Evolutionary conservation across 441 rosid genomes (phyloP), one percentile per base, ranked within the genome.

Genomic region (Aquilaria agallochum): DNA sequence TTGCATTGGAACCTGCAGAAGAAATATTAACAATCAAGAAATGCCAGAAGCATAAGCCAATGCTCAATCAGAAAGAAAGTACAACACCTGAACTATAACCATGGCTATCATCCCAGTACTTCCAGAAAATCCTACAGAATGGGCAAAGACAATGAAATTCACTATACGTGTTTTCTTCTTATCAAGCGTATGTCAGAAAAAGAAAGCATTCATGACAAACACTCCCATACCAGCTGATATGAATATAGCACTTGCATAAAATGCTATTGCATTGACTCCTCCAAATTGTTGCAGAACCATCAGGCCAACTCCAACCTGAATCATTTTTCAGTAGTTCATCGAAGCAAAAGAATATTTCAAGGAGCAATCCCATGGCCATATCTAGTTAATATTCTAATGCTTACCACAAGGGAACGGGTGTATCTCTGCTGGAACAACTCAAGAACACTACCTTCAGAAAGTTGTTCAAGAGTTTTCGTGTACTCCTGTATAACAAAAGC

Each of bases 1-100:
- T 36, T 87, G 80, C 89, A 87, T 83, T 9, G 97, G 96, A 66
- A 87, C 66, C 96, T 90, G 79, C 59, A 77, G 62, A 66, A 62
- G 71, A 71, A 31, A n/a, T 33, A 56, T n/a, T 3, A 42, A 60
- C 27, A 11, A n/a, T 62, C 48, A 31, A 42, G 14, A 54, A 51
- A 51, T 40, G 52, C 53, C 44, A 59, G 6, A n/a, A 60, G 50
- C 14, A 56, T 62, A 73, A 48, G 30, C n/a, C 10, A 52, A 32
- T 2, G 34, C 20, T 31, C 13, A 32, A 32, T 51, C n/a, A 1
- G 12, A 46, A 53, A 48, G 5, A 27, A 64, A 61, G 58, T 56
- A 40, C 54, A 53, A 60, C 51, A 88, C 97, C 87, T 91, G 90
- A 55, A 88, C 88, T 15, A 72, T 55, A 55, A 78, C 95, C 91